phyloP scores from a whole-genome alignment of 176 grass and related monocot genomes.

The Chloris gayana region DNA sequence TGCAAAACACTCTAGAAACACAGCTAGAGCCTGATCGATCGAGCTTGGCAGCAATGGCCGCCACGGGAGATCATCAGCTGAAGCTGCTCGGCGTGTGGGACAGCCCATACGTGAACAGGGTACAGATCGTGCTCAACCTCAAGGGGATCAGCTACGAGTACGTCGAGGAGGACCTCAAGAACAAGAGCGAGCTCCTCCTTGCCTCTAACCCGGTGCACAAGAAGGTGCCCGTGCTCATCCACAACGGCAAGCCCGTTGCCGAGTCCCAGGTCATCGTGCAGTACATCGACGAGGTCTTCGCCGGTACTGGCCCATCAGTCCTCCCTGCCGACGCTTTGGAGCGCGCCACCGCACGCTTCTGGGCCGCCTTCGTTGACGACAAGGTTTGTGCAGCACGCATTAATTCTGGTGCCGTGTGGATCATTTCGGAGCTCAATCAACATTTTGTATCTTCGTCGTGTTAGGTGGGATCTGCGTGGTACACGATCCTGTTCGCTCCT shows the following conservation, averaged over 20 bases:
- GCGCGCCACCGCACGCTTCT: slow-evolving; percentile 60
- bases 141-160: slow-evolving; percentile 64
- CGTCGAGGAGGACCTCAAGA: slow-evolving; percentile 49
- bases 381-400: slow-evolving; percentile 40
- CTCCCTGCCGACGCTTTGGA: slow-evolving; percentile 46
- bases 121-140: slow-evolving; percentile 52
- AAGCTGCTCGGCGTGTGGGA: slow-evolving; percentile 49
- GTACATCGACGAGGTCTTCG: slow-evolving; percentile 68
- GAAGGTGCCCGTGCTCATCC: slow-evolving; percentile 69
- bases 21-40: background rate
- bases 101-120: slow-evolving; percentile 49
- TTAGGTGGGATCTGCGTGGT: slow-evolving; percentile 45
- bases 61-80: slow-evolving; percentile 2
- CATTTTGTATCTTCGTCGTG: too few species aligned
- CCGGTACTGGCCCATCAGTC: background rate
- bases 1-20: background rate
- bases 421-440: background rate
- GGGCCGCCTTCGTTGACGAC: slow-evolving; percentile 64
- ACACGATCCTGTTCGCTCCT: slow-evolving; percentile 38
- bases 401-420: too few species aligned
- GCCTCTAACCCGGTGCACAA: slow-evolving; percentile 60
- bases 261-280: slow-evolving; percentile 64
- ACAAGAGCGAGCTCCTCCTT: slow-evolving; percentile 62
- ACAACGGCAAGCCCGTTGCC: slow-evolving; percentile 43
- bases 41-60: slow-evolving; percentile 15